phyloP scores from a whole-genome alignment of 2,329 filamentous ascomycete genomes.

The Diaporthe caulivora region DNA sequence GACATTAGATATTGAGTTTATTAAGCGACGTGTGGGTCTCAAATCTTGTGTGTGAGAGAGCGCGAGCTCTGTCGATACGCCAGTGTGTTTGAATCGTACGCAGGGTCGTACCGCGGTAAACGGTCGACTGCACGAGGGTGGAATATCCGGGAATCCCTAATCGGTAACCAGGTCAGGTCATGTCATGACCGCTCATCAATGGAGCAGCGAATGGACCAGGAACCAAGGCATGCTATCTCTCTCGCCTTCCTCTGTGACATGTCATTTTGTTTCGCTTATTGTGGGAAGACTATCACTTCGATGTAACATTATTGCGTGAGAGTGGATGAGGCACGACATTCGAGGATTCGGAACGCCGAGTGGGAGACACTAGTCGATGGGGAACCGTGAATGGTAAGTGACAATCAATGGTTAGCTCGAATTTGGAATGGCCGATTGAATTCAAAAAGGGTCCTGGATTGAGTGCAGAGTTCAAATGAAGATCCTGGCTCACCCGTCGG shows the following conservation, averaged over 20 bases:
- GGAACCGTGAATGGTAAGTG: neutral
- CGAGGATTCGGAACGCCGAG: neutral
- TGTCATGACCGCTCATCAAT: neutral
- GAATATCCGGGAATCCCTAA: conserved; percentile 6
- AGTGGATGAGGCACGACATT: neutral
- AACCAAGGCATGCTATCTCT: neutral
- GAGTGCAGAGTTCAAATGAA: neutral
- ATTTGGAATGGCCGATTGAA: neutral
- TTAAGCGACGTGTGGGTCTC: conserved; percentile 14
- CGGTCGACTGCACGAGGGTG: too few species aligned
- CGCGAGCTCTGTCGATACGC: neutral
- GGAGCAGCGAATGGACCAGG: neutral
- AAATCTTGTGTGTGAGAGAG: neutral
- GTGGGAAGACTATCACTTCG: neutral
- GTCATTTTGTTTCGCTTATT: neutral
- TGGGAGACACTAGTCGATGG: neutral
- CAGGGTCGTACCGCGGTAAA: neutral
- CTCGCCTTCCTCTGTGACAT: neutral
- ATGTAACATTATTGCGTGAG: conserved; percentile 1
- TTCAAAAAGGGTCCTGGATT: neutral
- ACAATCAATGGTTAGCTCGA: neutral
- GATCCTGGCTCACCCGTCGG: conserved; percentile 2
- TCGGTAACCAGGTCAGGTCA: neutral
- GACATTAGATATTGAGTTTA: neutral
- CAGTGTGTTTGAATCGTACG: neutral